phyloP scores from a whole-genome alignment of 768 basidiomycete genomes.

The Sutorius australiensis region DNA sequence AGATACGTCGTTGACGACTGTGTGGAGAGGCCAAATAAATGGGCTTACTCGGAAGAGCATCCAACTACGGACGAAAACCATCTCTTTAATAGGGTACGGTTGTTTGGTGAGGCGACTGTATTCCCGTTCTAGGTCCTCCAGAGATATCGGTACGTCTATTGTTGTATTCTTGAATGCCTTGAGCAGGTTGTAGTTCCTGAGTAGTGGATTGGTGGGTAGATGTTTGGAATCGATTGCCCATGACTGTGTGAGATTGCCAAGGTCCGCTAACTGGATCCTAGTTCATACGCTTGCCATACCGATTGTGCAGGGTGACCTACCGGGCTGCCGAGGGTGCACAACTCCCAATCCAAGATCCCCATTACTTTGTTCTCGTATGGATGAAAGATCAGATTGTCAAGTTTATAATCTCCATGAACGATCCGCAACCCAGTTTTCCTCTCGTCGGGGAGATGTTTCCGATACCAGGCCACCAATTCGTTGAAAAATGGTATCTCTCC shows the following conservation, averaged over 20 bases:
- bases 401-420: constrained; percentile 96
- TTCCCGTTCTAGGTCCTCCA: constrained; percentile 76
- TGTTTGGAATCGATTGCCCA: constrained; percentile 58
- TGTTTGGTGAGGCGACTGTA: constrained; percentile 66
- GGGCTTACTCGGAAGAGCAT: constrained; percentile 70
- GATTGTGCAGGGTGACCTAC: constrained; percentile 41
- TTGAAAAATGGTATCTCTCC: constrained; percentile 76
- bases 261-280: constrained; percentile 65
- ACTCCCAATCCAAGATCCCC: constrained; percentile 96
- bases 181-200: constrained; percentile 30
- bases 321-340: constrained; percentile 91
- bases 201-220: constrained; percentile 27
- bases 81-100: constrained; percentile 71
- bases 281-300: neutral
- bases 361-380: constrained; percentile 88
- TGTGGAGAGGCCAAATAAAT: neutral
- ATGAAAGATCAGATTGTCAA: constrained; percentile 97
- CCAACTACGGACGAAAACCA: constrained; percentile 82
- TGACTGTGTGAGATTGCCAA: constrained; percentile 85
- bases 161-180: constrained; percentile 63
- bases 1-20: constrained; percentile 1
- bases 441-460: constrained; percentile 71
- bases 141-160: constrained; percentile 53
- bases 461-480: constrained; percentile 76
- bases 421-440: constrained; percentile 71